Base-by-base conservation (phyloP, 2,329 filamentous ascomycete species). In the Pseudogymnoascus pannorum region DNA sequence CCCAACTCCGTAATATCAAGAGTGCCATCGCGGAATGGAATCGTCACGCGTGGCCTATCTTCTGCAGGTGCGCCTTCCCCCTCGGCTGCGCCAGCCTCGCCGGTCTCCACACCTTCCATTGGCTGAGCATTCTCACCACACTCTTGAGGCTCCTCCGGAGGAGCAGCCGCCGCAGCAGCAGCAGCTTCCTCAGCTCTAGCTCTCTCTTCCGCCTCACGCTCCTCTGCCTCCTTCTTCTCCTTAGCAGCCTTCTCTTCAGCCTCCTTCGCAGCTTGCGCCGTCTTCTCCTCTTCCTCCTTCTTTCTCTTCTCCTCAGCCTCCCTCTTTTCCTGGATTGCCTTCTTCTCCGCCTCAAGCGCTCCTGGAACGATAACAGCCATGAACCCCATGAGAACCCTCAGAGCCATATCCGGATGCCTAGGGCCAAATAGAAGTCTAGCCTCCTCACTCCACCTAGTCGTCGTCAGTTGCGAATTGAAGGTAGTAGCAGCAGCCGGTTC, bases 1-100 rank as follows among this genome's bases (percentile, higher is more conserved):
- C 93, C 92, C 64, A 99, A 81, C 64, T 91, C 90, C 0, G 94
- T 99, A 57, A 99, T 94, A 72, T 99, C 94, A 60, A 96, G 84
- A 69, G 94, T 87, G 65, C 89, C 88, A 24, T 92, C 93, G 63
- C 92, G 81, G 60, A 99, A 92, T 1, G 84, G 92, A 14, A 91
- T 95, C 68, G 87, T 87, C 29, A 96, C 82, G 57, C 92, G 87
- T 60, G 81, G 77, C 58, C 82, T 80, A 35, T 78, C 73, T 18
- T 76, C 75, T 29, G 76, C 76, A n/a, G 78, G 72, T 58, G 78
- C 73, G 29, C 75, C 74, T 58, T 75, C 73, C 20, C 66, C 68
- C 69, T 20, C 66, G 54, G 71, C 69, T 24, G 72, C 65, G 57
- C 73, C 69, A 36, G 68, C 66, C 8, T 69, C 69, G 12, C 72